phyloP scores from a whole-genome alignment of 202 grass and related monocot species.

The Panicum virgatum region DNA sequence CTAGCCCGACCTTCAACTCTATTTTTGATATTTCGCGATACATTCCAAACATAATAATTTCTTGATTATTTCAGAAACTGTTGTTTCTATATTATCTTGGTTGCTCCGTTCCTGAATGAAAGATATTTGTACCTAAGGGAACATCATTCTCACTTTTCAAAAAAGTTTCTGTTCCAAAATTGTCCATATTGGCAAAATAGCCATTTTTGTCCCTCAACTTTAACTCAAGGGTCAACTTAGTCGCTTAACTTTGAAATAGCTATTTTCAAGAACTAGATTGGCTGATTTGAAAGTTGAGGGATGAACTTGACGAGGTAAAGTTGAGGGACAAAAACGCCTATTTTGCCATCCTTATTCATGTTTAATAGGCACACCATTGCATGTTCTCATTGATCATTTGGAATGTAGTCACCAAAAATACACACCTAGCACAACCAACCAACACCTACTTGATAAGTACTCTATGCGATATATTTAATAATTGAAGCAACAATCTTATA shows the following conservation, averaged over 20 bases:
- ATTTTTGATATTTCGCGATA: background rate
- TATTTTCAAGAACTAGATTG: no score
- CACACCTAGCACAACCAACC: background rate
- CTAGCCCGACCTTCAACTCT: background rate
- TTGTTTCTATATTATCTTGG: background rate
- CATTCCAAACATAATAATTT: background rate
- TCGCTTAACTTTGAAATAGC: no score
- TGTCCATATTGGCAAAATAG: no score
- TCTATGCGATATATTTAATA: background rate
- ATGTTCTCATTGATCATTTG: background rate
- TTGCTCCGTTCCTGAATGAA: background rate
- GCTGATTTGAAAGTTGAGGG: no score
- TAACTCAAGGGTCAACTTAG: no score
- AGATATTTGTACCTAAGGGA: background rate
- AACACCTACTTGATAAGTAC: background rate
- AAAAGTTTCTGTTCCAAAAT: background rate
- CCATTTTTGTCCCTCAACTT: no score
- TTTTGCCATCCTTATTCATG: no score
- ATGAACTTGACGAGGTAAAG: no score
- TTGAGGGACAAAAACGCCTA: no score
- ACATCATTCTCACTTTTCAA: background rate
- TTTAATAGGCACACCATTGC: background rate
- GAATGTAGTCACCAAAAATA: background rate
- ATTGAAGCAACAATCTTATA: background rate
- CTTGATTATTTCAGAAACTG: background rate